Percentiles rank a stretch among this genome's conserved stretches.
phyloP scores from a whole-genome alignment of 768 basidiomycete species.

The Tephrocybe sp. region DNA sequence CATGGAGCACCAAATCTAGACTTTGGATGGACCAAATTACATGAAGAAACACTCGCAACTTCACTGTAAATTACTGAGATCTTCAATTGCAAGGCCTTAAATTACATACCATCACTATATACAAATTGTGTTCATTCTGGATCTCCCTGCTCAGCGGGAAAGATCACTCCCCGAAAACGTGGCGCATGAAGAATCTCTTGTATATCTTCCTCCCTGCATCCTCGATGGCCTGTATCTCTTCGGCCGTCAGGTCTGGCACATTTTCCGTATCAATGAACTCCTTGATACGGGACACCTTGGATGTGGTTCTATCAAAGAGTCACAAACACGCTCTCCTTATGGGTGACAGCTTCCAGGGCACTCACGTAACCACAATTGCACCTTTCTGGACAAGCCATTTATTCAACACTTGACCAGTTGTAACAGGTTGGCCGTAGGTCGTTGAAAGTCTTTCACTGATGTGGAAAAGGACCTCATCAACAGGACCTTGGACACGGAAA shows the following conservation, averaged over 20 bases:
- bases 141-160: too few species aligned
- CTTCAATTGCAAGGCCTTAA: too few species aligned
- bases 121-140: too few species aligned
- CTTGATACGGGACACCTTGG: conserved; percentile 44
- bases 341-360: background rate
- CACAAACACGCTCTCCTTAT: background rate
- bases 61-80: too few species aligned
- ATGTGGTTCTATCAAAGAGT: conserved; percentile 37
- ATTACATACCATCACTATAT: too few species aligned
- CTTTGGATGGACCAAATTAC: too few species aligned
- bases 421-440: conserved; percentile 37
- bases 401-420: conserved; percentile 61
- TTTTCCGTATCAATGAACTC: conserved; percentile 39
- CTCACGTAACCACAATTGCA: conserved; percentile 64
- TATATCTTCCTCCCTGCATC: conserved; percentile 48
- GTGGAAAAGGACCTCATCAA: conserved; percentile 50
- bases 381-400: conserved; percentile 68
- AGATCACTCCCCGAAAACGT: conserved; percentile 33
- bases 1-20: background rate
- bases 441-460: conserved; percentile 52
- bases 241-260: conserved; percentile 51
- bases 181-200: conserved; percentile 40
- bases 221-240: conserved; percentile 63
- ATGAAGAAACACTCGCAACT: too few species aligned
- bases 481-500: conserved; percentile 42